Evolutionary conservation across 805 yeast species (phyloP).

Genomic region (Monosporozyma yasuniensis): DNA sequence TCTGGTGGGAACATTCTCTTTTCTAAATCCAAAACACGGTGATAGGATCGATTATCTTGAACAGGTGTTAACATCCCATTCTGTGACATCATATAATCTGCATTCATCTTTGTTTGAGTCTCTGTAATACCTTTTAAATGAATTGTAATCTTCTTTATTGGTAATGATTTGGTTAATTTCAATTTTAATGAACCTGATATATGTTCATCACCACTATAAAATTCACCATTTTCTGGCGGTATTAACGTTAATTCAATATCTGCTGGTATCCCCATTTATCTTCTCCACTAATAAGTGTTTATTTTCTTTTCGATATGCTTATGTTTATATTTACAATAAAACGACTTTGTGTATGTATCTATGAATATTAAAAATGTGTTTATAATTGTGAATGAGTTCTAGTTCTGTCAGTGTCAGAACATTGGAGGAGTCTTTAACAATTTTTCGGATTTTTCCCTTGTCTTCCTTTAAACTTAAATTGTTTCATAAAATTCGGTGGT

Average conservation of each 20-base stretch:
- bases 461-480: not conserved
- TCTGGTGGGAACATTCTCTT: conserved; percentile 27
- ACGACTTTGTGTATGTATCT: no score
- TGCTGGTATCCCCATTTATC: conserved; percentile 16
- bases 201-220: conserved; percentile 22
- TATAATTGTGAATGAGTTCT: no score
- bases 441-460: not conserved
- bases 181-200: conserved; percentile 24
- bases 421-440: no score
- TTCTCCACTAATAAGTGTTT: not conserved
- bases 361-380: no score
- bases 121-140: conserved; percentile 39
- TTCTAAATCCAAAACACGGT: conserved; percentile 15
- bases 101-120: conserved; percentile 21
- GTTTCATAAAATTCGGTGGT: no score
- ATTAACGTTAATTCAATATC: conserved; percentile 13
- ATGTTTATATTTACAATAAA: no score
- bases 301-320: not conserved
- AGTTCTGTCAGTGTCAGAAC: not conserved
- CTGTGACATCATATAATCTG: conserved; percentile 15
- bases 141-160: conserved; percentile 35
- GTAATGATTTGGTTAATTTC: conserved; percentile 17
- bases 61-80: conserved; percentile 21
- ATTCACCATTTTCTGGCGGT: conserved; percentile 25
- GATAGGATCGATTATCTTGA: conserved; percentile 22